These are phyloP conservation scores for Ashbya aceris DNA, from an alignment of 1,139 yeast genomes.

Conservation along the genomic window DNA sequence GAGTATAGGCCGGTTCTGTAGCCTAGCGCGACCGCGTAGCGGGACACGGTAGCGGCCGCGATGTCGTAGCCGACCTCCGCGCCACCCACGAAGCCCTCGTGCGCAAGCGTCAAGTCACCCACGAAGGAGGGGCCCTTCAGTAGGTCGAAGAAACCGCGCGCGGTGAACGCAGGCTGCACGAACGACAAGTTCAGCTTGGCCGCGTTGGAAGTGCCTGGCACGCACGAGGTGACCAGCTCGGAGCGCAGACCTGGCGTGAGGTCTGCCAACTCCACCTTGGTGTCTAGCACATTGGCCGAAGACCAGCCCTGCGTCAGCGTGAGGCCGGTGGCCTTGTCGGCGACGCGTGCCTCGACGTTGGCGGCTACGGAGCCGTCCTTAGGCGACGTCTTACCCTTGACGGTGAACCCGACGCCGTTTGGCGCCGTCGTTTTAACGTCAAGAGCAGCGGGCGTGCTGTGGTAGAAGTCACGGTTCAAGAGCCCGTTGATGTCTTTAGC, in stretches of 20 bases:
- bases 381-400: constrained; percentile 79
- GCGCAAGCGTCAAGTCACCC: constrained; percentile 92
- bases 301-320: constrained; percentile 97
- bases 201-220: constrained; percentile 81
- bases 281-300: constrained; percentile 83
- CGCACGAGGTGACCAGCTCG: constrained; percentile 79
- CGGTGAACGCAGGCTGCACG: constrained; percentile 87
- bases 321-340: constrained; percentile 89
- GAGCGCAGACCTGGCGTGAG: constrained; percentile 94
- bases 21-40: constrained; percentile 91
- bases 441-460: constrained; percentile 74
- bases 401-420: constrained; percentile 91
- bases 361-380: constrained; percentile 81
- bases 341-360: constrained; percentile 82
- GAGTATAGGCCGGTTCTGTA: constrained; percentile 75
- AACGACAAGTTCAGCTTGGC: constrained; percentile 89
- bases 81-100: constrained; percentile 95
- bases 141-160: constrained; percentile 91
- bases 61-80: constrained; percentile 97
- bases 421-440: constrained; percentile 92
- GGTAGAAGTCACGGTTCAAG: constrained; percentile 88
- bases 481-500: constrained; percentile 86
- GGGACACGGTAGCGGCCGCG: constrained; percentile 82
- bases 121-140: constrained; percentile 92
- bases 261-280: constrained; percentile 89